Evolutionary conservation across 345 rosid species (phyloP).

Genomic region (Streptanthus diversifolius): DNA sequence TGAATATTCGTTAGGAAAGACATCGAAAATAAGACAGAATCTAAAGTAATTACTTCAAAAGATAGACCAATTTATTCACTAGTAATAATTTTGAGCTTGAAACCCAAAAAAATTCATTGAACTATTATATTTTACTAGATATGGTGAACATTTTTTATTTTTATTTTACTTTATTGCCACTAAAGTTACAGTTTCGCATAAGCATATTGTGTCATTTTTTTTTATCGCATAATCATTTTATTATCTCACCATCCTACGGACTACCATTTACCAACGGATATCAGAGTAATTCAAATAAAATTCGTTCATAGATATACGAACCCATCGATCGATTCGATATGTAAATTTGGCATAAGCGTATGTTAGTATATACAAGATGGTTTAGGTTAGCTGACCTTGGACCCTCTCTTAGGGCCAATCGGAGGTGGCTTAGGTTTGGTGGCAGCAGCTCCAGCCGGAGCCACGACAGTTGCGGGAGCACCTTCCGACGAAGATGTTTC

Average conservation of each 20-base stretch:
- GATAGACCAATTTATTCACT: too few species aligned
- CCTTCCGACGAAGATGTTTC: slow-evolving; percentile 36
- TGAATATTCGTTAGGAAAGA: too few species aligned
- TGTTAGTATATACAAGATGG: background rate
- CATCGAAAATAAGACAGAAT: background rate
- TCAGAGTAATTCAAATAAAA: background rate
- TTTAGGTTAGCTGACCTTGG: slow-evolving; percentile 52
- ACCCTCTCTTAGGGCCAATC: slow-evolving; percentile 90
- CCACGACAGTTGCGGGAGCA: slow-evolving; percentile 38
- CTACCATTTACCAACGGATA: background rate
- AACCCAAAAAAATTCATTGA: background rate
- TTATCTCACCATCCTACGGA: background rate
- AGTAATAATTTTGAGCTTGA: too few species aligned
- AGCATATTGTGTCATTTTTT: background rate
- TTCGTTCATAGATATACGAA: background rate
- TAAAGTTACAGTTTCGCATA: background rate
- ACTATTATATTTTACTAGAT: background rate
- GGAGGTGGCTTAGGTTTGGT: slow-evolving; percentile 74
- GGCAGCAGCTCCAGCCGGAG: slow-evolving; percentile 40
- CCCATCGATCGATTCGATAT: background rate
- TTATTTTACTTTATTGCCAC: background rate
- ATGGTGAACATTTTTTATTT: background rate
- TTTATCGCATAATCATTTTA: background rate
- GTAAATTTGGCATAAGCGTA: background rate
- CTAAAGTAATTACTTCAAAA: too few species aligned